Evolutionary conservation across 2,329 filamentous ascomycete genomes (phyloP).

Genomic region (Bipolaris cookei): DNA sequence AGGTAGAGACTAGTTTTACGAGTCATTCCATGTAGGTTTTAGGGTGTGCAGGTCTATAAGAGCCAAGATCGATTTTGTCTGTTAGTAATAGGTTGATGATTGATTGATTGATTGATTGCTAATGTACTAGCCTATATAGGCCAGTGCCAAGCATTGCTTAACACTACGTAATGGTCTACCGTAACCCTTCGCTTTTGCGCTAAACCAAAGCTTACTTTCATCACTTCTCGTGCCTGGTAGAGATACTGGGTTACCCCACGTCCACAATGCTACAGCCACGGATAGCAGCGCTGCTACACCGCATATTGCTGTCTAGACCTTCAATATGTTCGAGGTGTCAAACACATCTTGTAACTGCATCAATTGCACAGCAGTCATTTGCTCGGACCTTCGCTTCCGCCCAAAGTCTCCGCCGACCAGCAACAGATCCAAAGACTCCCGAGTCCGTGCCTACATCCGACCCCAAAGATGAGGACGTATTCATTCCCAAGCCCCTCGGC

Average conservation of each 20-base stretch:
- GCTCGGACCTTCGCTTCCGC: constrained; percentile 37
- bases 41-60: too few species aligned
- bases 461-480: constrained; percentile 43
- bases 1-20: too few species aligned
- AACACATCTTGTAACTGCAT: constrained; percentile 13
- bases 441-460: constrained; percentile 14
- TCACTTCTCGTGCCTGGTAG: constrained; percentile 16
- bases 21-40: too few species aligned
- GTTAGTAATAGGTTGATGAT: too few species aligned
- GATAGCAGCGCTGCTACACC: constrained; percentile 29
- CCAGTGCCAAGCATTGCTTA: too few species aligned
- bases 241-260: constrained; percentile 8
- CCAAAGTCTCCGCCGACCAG: constrained; percentile 25
- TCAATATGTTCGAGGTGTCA: constrained; percentile 28
- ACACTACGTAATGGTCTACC: too few species aligned
- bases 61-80: too few species aligned
- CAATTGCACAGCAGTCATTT: constrained; percentile 19
- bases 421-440: constrained; percentile 18
- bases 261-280: constrained; percentile 43
- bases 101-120: too few species aligned
- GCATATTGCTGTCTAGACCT: constrained; percentile 19
- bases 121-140: too few species aligned
- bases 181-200: constrained; percentile 15
- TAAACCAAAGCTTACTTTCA: constrained; percentile 23
- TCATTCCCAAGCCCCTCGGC: constrained; percentile 61